Conservation (phyloP, 2,329 filamentous ascomycete genomes). For the Trichoderma sp. region DNA sequence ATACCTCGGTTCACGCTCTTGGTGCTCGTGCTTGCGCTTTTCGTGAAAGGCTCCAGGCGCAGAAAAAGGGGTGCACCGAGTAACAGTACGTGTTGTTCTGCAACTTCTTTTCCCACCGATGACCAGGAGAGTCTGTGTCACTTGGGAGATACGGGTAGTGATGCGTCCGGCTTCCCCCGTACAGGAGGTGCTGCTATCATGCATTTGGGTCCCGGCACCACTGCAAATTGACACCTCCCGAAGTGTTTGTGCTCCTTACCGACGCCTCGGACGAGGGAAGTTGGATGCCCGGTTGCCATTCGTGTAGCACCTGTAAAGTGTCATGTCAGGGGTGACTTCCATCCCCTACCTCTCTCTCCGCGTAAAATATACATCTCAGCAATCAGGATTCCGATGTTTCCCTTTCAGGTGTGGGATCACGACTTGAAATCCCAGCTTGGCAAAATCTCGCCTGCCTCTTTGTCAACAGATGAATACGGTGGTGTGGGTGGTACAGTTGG, state of each 20-base stretch:
- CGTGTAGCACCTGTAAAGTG: neutral
- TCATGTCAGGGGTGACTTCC: neutral
- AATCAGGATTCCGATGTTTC: neutral
- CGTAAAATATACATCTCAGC: neutral
- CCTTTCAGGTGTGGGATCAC: neutral
- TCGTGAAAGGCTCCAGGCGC: too few species aligned
- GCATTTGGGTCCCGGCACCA: too few species aligned
- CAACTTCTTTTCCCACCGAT: too few species aligned
- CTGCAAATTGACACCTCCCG: too few species aligned
- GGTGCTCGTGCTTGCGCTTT: neutral
- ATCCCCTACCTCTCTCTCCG: neutral
- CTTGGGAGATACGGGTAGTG: too few species aligned
- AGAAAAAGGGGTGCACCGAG: too few species aligned
- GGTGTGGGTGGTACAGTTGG: neutral
- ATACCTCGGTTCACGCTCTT: neutral
- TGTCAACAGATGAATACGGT: neutral
- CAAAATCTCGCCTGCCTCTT: conserved; percentile 1
- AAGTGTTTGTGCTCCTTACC: too few species aligned
- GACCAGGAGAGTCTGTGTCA: too few species aligned
- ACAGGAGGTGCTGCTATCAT: too few species aligned
- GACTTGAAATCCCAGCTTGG: neutral
- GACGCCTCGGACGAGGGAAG: neutral
- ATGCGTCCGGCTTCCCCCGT: too few species aligned
- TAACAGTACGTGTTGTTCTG: too few species aligned
- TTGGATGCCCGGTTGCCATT: conserved; percentile 12